Percentiles rank a stretch among this genome's conserved stretches.
Conservation (phyloP, 495 filamentous ascomycete species). For the Neurospora sp. region DNA sequence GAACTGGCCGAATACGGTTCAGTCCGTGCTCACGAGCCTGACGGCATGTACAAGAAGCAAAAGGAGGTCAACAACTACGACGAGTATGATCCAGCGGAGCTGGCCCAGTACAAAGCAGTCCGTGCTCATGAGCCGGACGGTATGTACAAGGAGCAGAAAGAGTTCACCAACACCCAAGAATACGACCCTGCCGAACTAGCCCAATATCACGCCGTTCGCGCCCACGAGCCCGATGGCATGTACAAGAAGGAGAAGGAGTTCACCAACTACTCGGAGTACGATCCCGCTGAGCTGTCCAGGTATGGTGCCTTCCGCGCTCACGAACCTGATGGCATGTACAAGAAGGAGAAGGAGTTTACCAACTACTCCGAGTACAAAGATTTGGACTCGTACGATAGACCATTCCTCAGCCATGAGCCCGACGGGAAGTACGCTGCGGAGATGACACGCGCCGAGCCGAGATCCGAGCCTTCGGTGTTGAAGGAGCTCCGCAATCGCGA, state of each 20-base stretch:
- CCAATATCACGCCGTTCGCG: neutral
- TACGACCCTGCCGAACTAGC: slow-evolving; percentile 3
- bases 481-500: slow-evolving; percentile 3
- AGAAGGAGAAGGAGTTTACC: neutral
- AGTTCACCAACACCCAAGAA: neutral
- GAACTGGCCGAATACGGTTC: slow-evolving; percentile 24
- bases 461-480: slow-evolving; percentile 22
- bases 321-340: slow-evolving; percentile 3
- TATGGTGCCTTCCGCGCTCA: slow-evolving; percentile 7
- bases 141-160: neutral
- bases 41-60: slow-evolving; percentile 16
- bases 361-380: slow-evolving; percentile 11
- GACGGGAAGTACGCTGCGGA: slow-evolving; percentile 18
- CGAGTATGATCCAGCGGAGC: neutral
- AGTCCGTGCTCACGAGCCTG: slow-evolving; percentile 26
- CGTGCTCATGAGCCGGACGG: slow-evolving; percentile 7
- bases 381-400: slow-evolving; percentile 15
- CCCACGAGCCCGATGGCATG: slow-evolving; percentile 12
- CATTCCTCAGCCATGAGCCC: slow-evolving; percentile 25
- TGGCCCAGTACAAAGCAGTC: slow-evolving; percentile 7
- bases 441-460: slow-evolving; percentile 6
- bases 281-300: too few species aligned
- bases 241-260: neutral
- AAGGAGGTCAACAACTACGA: slow-evolving; percentile 7
- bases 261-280: neutral